Conservation (phyloP, 352 stramenopile genomes). For the Phytophthora quininea region DNA sequence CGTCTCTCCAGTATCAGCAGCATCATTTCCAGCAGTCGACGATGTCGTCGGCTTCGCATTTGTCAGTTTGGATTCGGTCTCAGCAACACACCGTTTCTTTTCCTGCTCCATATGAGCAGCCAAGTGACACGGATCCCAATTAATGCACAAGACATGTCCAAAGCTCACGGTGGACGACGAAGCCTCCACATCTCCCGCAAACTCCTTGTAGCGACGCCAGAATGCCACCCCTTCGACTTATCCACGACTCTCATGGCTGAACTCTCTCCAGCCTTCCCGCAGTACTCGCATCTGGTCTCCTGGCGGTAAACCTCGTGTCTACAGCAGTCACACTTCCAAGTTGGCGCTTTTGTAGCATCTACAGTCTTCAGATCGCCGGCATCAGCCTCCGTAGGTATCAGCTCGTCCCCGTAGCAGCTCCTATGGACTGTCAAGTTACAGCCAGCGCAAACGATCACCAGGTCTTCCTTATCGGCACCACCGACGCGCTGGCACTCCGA, state of each 20-base stretch:
- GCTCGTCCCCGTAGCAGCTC: conserved; percentile 37
- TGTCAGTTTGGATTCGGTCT: conserved; percentile 6
- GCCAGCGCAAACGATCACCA: conserved; percentile 34
- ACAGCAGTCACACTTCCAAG: conserved; percentile 59
- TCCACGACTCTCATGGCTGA: conserved; percentile 41
- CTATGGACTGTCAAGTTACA: conserved; percentile 43
- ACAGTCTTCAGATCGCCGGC: not conserved
- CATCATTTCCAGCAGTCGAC: not conserved
- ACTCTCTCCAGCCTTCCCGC: conserved; percentile 32
- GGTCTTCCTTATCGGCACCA: conserved; percentile 4
- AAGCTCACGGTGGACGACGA: conserved; percentile 17
- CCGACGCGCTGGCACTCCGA: conserved; percentile 24
- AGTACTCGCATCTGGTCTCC: conserved; percentile 43
- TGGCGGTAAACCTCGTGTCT: conserved; percentile 21
- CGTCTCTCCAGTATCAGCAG: conserved; percentile 5
- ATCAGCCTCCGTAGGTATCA: not conserved
- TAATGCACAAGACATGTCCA: conserved; percentile 53
- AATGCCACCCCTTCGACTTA: conserved; percentile 17
- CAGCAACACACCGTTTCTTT: conserved; percentile 22
- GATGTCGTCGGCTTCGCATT: conserved; percentile 9
- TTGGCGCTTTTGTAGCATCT: not conserved
- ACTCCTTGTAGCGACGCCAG: conserved; percentile 19
- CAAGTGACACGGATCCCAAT: conserved; percentile 52
- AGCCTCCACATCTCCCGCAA: conserved; percentile 3
- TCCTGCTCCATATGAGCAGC: conserved; percentile 30